Percentiles rank a stretch among this genome's conserved stretches.
Conservation (phyloP, 768 basidiomycete species). For the Mycena polygramma region DNA sequence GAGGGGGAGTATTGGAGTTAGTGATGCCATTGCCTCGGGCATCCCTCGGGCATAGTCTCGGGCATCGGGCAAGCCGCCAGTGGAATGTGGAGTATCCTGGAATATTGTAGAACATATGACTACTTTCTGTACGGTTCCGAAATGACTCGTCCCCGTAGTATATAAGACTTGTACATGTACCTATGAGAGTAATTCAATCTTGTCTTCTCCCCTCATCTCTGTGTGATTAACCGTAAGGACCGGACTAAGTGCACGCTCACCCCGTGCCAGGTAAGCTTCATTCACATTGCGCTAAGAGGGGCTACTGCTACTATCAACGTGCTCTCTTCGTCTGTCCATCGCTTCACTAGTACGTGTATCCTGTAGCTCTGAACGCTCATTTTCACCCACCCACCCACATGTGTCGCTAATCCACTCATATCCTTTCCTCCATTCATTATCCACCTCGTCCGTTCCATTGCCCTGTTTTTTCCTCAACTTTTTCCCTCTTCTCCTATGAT, state of each 20-base stretch:
- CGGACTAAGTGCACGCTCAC: neutral
- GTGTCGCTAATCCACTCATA: too few relatives aligned
- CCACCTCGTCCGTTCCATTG: too few relatives aligned
- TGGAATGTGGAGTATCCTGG: conserved; percentile 1
- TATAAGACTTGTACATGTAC: neutral
- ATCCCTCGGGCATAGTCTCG: conserved; percentile 5
- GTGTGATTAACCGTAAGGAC: neutral
- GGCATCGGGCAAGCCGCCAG: conserved; percentile 10
- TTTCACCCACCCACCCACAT: too few relatives aligned
- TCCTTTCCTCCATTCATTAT: too few relatives aligned
- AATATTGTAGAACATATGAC: conserved; percentile 11
- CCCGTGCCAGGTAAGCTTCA: conserved; percentile 11
- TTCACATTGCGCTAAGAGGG: neutral
- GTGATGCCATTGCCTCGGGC: neutral
- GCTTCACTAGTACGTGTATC: too few relatives aligned
- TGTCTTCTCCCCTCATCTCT: neutral
- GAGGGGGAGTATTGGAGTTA: neutral
- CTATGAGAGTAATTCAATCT: neutral
- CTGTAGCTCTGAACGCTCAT: too few relatives aligned
- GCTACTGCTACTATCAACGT: too few relatives aligned
- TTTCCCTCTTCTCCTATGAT: too few relatives aligned
- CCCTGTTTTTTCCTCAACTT: too few relatives aligned
- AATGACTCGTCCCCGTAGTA: conserved; percentile 8
- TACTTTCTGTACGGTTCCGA: conserved; percentile 7
- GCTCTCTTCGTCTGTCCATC: too few relatives aligned